Conservation (phyloP, 805 yeast species). For the Saccharomycopsis olivae region DNA sequence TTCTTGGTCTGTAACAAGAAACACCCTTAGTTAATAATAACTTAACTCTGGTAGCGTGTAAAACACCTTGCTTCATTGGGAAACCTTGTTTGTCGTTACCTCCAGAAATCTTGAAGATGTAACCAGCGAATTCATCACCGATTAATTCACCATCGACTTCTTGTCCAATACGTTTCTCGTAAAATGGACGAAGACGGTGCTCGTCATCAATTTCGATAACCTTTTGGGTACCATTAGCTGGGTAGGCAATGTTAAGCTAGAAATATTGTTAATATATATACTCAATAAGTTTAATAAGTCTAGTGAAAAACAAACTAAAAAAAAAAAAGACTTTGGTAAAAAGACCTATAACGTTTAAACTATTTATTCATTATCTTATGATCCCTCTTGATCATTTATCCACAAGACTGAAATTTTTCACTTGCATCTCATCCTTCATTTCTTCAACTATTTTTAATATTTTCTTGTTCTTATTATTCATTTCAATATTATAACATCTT, state of each 20-base stretch:
- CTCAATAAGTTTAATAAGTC: no score
- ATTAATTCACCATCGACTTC: conserved; percentile 98
- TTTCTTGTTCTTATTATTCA: no score
- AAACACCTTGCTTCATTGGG: conserved; percentile 99
- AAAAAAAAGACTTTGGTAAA: not conserved
- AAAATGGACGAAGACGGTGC: conserved; percentile 95
- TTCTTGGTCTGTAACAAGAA: conserved; percentile 99
- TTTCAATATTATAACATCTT: no score
- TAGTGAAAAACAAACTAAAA: no score
- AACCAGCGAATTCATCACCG: conserved; percentile 99
- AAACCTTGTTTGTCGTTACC: conserved; percentile 99
- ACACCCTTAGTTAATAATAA: conserved; percentile 86
- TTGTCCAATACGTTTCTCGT: conserved; percentile 99
- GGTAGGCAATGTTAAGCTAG: conserved; percentile 96
- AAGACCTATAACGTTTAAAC: not conserved
- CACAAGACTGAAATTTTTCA: no score
- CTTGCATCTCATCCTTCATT: no score
- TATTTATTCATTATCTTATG: no score
- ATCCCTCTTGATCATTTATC: no score
- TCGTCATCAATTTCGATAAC: conserved; percentile 97
- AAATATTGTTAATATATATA: not conserved
- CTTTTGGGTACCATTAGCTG: conserved; percentile 99
- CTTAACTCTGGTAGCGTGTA: conserved; percentile 99
- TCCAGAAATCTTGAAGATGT: conserved; percentile 97
- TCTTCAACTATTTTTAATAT: no score